Base-by-base conservation (phyloP, 768 basidiomycete genomes). In the Mycena galericulata region DNA sequence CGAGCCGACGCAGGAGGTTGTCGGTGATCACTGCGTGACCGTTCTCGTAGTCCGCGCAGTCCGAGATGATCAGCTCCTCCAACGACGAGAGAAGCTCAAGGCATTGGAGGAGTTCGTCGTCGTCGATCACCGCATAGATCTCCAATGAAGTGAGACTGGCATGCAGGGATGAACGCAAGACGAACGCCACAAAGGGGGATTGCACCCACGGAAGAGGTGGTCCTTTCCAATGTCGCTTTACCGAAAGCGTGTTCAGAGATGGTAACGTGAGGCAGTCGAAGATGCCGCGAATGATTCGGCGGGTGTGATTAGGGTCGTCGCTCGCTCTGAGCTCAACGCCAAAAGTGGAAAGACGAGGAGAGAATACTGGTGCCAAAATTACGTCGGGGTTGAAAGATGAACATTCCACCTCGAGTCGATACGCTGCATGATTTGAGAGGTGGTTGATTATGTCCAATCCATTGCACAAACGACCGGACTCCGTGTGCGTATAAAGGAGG, bases 21-120 rank as follows among this genome's bases (percentile, higher is more conserved):
- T 65, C 64, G 24, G 55, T 65, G 34, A 65, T 41, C 14, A 64
- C 20, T 8, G n/a, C 43, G 15, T 46, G 61, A 9, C 41, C 55
- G 6, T 4, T n/a, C 2, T 41, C 26, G 26, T 27, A 14, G 43
- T 32, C 29, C 18, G 2, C 34, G 29, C 18, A 55, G 36, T 63
- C 62, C 22, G 22, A 34, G 9, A 65, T 36, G 20, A 4, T 27
- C 22, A 65, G 15, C 1, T 15, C 12, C 38, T 51, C 45, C 18
- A 65, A 22, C 20, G 43, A 49, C 1, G 55, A 36, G 15, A 65
- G n/a, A 7, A 17, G 2, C 3, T 20, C 12, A 36, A 65, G 55
- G 9, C 45, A 65, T 12, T 20, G 46, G 2, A 65, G 24, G 2
- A 65, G 38, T 29, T 56, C 55, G 8, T 24, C 24, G 2, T 50